Percentiles rank a stretch among this genome's conserved stretches.
These are phyloP conservation scores for Piper betle DNA, from an alignment of 164 flowering plant species.

Conservation along the genomic window DNA sequence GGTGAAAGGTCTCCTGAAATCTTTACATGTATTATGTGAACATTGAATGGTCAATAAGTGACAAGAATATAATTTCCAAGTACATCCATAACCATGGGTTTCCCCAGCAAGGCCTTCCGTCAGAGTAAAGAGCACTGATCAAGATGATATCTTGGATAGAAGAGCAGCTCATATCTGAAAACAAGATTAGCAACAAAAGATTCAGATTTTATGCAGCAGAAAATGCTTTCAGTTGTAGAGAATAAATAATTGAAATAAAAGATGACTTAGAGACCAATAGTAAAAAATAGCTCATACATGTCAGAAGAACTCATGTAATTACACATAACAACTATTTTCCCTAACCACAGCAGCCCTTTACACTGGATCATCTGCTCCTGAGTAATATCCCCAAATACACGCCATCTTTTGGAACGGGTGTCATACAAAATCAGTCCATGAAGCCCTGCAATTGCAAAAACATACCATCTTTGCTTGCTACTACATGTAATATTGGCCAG, in stretches of 20 bases:
- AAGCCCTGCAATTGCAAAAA: constrained; percentile 90
- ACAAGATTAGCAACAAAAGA: not conserved
- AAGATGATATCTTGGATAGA: constrained; percentile 97
- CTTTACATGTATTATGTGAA: constrained; percentile 76
- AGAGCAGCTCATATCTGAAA: constrained; percentile 90
- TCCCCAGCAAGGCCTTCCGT: constrained; percentile 67
- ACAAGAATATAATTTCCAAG: constrained; percentile 83
- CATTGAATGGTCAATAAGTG: constrained; percentile 88
- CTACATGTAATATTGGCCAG: constrained; percentile 95
- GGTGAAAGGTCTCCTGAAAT: constrained; percentile 71
- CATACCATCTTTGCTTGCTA: constrained; percentile 92
- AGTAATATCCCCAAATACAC: constrained; percentile 87
- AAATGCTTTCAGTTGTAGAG: too few species aligned
- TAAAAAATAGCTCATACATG: constrained; percentile 40
- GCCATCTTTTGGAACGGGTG: constrained; percentile 73
- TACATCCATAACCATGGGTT: constrained; percentile 97
- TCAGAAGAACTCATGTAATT: constrained; percentile 72
- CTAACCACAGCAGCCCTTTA: constrained; percentile 93
- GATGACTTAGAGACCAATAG: not conserved
- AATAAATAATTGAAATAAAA: not conserved
- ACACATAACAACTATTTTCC: constrained; percentile 91
- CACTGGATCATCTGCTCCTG: constrained; percentile 94
- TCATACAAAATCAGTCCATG: constrained; percentile 92
- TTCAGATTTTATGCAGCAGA: not conserved
- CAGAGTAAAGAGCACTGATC: constrained; percentile 87